These are phyloP conservation scores for Candida xyloterini DNA, from an alignment of 805 yeast genomes.

Conservation along the genomic window DNA sequence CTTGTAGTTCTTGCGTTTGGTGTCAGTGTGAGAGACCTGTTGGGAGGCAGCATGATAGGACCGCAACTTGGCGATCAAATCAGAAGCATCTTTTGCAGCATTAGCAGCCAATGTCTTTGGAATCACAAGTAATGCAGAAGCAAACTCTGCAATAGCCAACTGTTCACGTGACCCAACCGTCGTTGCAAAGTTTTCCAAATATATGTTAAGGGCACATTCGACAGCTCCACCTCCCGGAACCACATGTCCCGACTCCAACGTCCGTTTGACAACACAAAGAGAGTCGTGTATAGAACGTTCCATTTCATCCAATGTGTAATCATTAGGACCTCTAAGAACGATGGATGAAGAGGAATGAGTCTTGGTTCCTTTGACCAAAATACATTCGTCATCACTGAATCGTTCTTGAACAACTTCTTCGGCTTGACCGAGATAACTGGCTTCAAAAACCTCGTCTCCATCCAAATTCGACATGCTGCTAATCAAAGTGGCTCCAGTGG, in stretches of 20 bases:
- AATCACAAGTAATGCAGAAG: conserved; percentile 80
- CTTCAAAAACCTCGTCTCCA: conserved; percentile 90
- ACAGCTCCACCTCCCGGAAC: conserved; percentile 99
- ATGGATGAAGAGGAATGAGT: conserved; percentile 91
- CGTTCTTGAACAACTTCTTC: conserved; percentile 87
- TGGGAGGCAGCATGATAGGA: conserved; percentile 96
- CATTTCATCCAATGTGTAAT: conserved; percentile 96
- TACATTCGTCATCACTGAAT: conserved; percentile 96
- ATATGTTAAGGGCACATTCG: conserved; percentile 91
- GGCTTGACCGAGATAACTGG: conserved; percentile 82
- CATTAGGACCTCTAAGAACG: conserved; percentile 92
- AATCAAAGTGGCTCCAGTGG: conserved; percentile 93
- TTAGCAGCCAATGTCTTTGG: conserved; percentile 97
- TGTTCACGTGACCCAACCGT: conserved; percentile 97
- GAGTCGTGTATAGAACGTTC: conserved; percentile 96
- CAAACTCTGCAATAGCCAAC: conserved; percentile 96
- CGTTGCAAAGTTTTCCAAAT: conserved; percentile 94
- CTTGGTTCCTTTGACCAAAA: conserved; percentile 82
- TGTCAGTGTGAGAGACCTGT: conserved; percentile 76
- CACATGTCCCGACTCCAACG: conserved; percentile 88
- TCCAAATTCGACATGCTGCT: conserved; percentile 88
- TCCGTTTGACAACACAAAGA: conserved; percentile 89
- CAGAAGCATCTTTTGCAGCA: conserved; percentile 97
- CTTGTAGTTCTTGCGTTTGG: conserved; percentile 79
- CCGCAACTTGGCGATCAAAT: conserved; percentile 90